phyloP scores from a whole-genome alignment of 2,329 filamentous ascomycete species.

The Botrytis pseudocinerea region DNA sequence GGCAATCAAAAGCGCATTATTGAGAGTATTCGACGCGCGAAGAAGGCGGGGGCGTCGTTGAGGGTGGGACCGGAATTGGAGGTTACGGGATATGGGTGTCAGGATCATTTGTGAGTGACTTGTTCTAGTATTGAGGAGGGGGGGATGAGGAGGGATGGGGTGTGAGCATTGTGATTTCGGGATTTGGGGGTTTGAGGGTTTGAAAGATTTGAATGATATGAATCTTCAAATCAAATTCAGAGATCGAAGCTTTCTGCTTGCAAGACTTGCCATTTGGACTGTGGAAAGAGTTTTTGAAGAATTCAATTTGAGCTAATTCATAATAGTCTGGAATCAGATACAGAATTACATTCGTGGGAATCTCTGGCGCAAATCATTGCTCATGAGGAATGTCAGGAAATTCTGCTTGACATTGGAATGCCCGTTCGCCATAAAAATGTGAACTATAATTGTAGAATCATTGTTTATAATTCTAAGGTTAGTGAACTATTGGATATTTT shows the following conservation, averaged over 20 bases:
- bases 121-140: background rate
- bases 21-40: slow-evolving; percentile 56
- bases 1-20: slow-evolving; percentile 52
- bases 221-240: background rate
- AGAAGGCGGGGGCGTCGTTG: slow-evolving; percentile 54
- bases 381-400: slow-evolving; percentile 61
- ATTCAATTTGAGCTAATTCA: slow-evolving; percentile 25
- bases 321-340: slow-evolving; percentile 45
- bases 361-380: slow-evolving; percentile 57
- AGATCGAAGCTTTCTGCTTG: background rate
- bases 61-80: slow-evolving; percentile 52
- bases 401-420: slow-evolving; percentile 64
- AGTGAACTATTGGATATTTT: background rate
- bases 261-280: background rate
- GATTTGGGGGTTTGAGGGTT: background rate
- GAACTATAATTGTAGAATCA: slow-evolving; percentile 64
- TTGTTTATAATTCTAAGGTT: slow-evolving; percentile 55
- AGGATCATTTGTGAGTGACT: slow-evolving; percentile 51
- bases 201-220: background rate
- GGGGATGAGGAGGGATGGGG: background rate
- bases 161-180: background rate
- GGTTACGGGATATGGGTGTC: slow-evolving; percentile 54
- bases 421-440: slow-evolving; percentile 60
- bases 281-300: background rate
- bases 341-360: slow-evolving; percentile 49